These are phyloP conservation scores for Eremothecium cymbalariae DNA, from an alignment of 1,139 yeast species.

Conservation along the genomic window DNA sequence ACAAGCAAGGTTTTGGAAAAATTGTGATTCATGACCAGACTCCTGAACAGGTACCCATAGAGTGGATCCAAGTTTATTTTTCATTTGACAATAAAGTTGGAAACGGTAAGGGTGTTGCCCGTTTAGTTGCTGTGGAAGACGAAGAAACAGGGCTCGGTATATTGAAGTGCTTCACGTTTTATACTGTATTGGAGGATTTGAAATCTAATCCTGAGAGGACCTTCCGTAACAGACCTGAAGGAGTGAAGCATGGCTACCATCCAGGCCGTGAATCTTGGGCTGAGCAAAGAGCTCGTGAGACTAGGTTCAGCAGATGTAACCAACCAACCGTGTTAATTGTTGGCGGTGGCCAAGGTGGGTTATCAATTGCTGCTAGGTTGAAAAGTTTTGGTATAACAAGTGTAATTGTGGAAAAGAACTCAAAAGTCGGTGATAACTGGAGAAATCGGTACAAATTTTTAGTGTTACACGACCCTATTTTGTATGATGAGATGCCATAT, in stretches of 20 bases:
- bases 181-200: conserved; percentile 34
- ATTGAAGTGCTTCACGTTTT: conserved; percentile 32
- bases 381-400: conserved; percentile 36
- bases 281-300: conserved; percentile 28
- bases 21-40: conserved; percentile 29
- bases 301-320: conserved; percentile 27
- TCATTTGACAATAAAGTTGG: conserved; percentile 33
- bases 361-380: conserved; percentile 38
- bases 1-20: conserved; percentile 27
- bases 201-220: conserved; percentile 32
- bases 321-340: conserved; percentile 38
- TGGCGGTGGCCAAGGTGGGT: conserved; percentile 42
- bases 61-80: conserved; percentile 34
- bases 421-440: conserved; percentile 40
- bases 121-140: conserved; percentile 30
- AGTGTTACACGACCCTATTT: conserved; percentile 40
- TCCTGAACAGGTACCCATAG: conserved; percentile 22
- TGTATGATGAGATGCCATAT: conserved; percentile 38
- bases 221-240: conserved; percentile 33
- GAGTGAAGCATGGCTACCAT: conserved; percentile 37
- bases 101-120: conserved; percentile 32
- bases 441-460: conserved; percentile 38
- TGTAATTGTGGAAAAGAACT: conserved; percentile 35
- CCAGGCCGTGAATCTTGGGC: conserved; percentile 32
- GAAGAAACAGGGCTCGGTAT: conserved; percentile 20